These are phyloP conservation scores for Rubia peregrina DNA, from an alignment of 305 asterid species.

Conservation along the genomic window DNA sequence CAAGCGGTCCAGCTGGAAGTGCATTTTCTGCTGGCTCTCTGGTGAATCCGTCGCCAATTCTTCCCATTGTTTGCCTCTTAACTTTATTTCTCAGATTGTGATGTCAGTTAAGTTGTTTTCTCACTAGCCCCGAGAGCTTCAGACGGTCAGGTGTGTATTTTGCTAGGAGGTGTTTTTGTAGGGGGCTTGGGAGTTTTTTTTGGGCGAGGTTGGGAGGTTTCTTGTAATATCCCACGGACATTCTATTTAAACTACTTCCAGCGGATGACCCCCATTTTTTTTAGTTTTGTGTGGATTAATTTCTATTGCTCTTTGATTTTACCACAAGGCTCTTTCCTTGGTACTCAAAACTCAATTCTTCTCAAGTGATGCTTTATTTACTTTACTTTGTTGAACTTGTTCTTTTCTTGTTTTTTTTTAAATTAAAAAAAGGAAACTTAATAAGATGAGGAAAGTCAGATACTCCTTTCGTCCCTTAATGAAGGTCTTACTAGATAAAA, in stretches of 20 bases:
- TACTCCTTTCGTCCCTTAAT: too few species aligned
- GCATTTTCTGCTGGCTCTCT: slow-evolving; percentile 41
- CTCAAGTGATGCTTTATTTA: not conserved
- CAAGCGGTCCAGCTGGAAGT: slow-evolving; percentile 67
- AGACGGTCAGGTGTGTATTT: slow-evolving; percentile 12
- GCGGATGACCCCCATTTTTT: slow-evolving; percentile 14
- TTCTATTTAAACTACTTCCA: slow-evolving; percentile 27
- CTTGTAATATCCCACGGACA: slow-evolving; percentile 17
- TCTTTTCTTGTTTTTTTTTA: too few species aligned
- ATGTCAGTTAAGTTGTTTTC: slow-evolving; percentile 16
- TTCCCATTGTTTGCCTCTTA: slow-evolving; percentile 31
- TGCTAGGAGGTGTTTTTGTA: not conserved
- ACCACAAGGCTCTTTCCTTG: not conserved
- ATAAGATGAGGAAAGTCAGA: too few species aligned
- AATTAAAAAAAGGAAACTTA: too few species aligned
- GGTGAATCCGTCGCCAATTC: slow-evolving; percentile 29
- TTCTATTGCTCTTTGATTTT: not conserved
- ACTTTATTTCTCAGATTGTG: slow-evolving; percentile 29
- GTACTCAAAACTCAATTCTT: not conserved
- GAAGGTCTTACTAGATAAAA: too few species aligned
- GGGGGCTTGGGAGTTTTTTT: not conserved
- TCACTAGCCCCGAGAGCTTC: slow-evolving; percentile 10
- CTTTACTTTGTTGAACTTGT: too few species aligned
- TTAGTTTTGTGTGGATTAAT: slow-evolving; percentile 10
- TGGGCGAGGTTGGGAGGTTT: slow-evolving; percentile 6